Base-by-base conservation (phyloP, 164 flowering plant genomes). In the Nymphaea thermarum region DNA sequence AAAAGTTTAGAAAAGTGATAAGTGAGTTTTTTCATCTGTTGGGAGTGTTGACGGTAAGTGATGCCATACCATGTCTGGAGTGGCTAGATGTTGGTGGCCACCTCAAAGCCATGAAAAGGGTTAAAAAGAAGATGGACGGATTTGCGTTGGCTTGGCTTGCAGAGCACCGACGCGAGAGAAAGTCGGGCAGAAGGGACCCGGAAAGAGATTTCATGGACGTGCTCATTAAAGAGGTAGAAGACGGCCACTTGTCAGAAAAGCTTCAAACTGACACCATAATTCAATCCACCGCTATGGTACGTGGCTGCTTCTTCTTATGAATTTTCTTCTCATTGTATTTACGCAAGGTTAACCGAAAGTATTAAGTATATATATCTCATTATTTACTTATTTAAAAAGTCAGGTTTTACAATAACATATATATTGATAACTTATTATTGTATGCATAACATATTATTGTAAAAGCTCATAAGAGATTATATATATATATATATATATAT, bases 71-170 rank as follows among this genome's bases (percentile, higher is more conserved):
- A 4, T 65, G 43, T n/a, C 64, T 65, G 1, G 47, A 70, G 63
- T 70, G 64, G 67, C 3, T 70, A 10, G 72, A 70, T 17, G 36
- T 65, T 41, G 14, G 42, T 7, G 68, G 72, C 5, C 62, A 65
- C 12, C 4, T 53, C 25, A 59, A 43, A 3, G 53, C 67, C 16
- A 70, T 70, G 67, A 65, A 43, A 25, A 43, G 55, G 15, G 44
- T 42, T 10, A 44, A 51, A 5, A 44, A 57, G 55, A 67, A 70
- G 45, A 14, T 70, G 16, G 72, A 70, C 18, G 6, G 5, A 15
- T 5, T 70, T 16, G 6, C 65, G 4, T 16, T 10, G 15, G 18
- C 17, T 1, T 65, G 67, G 72, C 16, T 70, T 4, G 47, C 55
- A 41, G 65, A 70, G 55, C 68, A 65, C 45, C 44, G 66, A 1